phyloP scores from a whole-genome alignment of 2,329 filamentous ascomycete species.

The Sclerotinia nivalis region DNA sequence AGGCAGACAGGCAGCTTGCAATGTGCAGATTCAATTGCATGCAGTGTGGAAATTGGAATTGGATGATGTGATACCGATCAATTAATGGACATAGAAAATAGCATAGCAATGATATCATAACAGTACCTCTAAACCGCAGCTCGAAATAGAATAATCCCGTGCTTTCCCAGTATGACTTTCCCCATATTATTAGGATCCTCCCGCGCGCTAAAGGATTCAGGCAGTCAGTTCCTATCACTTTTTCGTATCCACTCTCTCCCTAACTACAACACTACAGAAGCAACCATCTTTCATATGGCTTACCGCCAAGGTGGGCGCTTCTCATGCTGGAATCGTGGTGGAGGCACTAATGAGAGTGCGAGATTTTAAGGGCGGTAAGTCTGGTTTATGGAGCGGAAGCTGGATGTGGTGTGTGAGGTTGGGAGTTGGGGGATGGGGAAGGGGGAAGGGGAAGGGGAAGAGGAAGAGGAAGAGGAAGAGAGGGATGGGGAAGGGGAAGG shows the following conservation, averaged over 20 bases:
- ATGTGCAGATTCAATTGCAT: background rate
- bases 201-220: background rate
- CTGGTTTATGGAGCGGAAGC: background rate
- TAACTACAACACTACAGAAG: too few relatives aligned
- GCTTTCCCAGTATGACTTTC: background rate
- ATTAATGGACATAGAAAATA: background rate
- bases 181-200: background rate
- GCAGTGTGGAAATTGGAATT: background rate
- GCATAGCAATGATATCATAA: slow-evolving; percentile 9
- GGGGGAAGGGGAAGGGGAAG: too few relatives aligned
- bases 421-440: too few relatives aligned
- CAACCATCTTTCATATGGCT: too few relatives aligned
- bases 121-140: background rate
- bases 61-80: background rate
- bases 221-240: too few relatives aligned
- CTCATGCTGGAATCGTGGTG: too few relatives aligned
- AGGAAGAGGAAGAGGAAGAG: too few relatives aligned
- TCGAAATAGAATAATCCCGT: background rate
- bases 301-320: too few relatives aligned
- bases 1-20: background rate
- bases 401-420: too few relatives aligned
- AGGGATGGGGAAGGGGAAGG: too few relatives aligned
- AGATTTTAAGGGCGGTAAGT: background rate
- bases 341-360: too few relatives aligned
- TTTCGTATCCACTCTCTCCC: too few relatives aligned